Percentiles rank a stretch among this genome's conserved stretches.
phyloP scores from a whole-genome alignment of 306 rosid genomes.

The Clitoria ternatea region DNA sequence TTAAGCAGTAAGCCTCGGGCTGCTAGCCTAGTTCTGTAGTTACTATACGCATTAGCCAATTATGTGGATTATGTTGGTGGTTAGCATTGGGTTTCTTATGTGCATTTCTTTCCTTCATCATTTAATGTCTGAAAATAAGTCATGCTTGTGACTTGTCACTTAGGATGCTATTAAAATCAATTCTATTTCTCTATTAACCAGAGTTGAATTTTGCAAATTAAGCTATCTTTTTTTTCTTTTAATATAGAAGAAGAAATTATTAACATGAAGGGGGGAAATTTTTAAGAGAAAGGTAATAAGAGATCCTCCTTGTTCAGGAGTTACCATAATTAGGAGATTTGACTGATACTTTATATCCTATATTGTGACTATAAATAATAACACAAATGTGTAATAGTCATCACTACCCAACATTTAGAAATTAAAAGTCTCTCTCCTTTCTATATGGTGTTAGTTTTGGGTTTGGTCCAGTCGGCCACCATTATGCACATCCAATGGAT shows the following conservation, averaged over 20 bases:
- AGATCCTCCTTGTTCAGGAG: not conserved
- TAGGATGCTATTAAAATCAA: not conserved
- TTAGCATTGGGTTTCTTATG: slow-evolving; percentile 13
- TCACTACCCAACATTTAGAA: too few species aligned
- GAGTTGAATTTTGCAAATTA: not conserved
- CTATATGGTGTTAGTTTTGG: too few species aligned
- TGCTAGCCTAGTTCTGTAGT: not conserved
- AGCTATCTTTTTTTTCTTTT: not conserved
- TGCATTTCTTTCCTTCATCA: not conserved
- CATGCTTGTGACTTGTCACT: not conserved
- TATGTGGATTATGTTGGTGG: slow-evolving; percentile 16
- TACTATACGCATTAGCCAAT: not conserved
- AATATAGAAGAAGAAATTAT: not conserved
- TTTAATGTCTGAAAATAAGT: slow-evolving; percentile 3
- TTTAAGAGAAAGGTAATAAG: not conserved
- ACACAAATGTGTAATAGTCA: too few species aligned
- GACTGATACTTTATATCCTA: too few species aligned
- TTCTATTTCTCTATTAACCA: not conserved
- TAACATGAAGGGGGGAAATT: not conserved
- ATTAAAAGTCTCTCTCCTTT: too few species aligned
- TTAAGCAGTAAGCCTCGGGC: not conserved
- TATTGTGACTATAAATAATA: too few species aligned
- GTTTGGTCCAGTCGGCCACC: too few species aligned
- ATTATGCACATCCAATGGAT: too few species aligned
- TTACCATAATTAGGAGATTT: too few species aligned